A percentile compares a stretch with the other conserved stretches of the same genome.
Evolutionary conservation across 768 basidiomycete species (phyloP).

Genomic region (Termitomyces titanicus): DNA sequence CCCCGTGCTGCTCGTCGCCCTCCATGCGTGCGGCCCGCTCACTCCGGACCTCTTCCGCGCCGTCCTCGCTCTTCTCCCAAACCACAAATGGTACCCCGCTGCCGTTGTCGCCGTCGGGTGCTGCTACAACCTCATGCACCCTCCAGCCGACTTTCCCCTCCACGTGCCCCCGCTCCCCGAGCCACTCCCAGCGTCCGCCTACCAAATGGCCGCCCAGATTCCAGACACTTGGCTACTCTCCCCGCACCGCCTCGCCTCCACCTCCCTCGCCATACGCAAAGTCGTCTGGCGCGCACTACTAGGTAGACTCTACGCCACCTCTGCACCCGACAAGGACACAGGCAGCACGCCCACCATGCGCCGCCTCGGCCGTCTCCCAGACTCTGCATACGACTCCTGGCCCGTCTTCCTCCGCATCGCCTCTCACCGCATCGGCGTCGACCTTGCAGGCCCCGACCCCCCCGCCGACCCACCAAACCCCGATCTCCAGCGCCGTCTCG

Average conservation of each 20-base stretch:
- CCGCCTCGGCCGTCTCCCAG: conserved; percentile 44
- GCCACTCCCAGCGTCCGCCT: conserved; percentile 45
- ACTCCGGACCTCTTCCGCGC: conserved; percentile 63
- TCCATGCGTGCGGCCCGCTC: conserved; percentile 76
- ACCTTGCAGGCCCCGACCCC: conserved; percentile 2
- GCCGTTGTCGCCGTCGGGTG: conserved; percentile 68
- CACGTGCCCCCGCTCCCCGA: conserved; percentile 35
- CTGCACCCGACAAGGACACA: conserved; percentile 15
- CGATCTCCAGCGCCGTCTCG: conserved; percentile 38
- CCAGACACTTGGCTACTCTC: conserved; percentile 58
- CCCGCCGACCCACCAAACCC: conserved; percentile 12
- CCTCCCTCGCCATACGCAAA: conserved; percentile 58
- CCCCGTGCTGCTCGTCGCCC: conserved; percentile 60
- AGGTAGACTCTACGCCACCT: conserved; percentile 16
- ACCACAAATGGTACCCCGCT: conserved; percentile 42
- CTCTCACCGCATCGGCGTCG: conserved; percentile 25
- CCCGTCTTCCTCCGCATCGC: conserved; percentile 36
- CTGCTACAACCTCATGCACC: conserved; percentile 70
- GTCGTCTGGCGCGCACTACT: conserved; percentile 71
- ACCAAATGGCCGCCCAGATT: conserved; percentile 71
- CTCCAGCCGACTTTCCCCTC: conserved; percentile 50
- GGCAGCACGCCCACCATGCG: conserved; percentile 40
- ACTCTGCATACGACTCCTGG: conserved; percentile 49
- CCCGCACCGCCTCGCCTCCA: conserved; percentile 25
- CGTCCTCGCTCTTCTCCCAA: conserved; percentile 24